Base-by-base conservation (phyloP, 768 basidiomycete species). In the Lyophyllum atratum region DNA sequence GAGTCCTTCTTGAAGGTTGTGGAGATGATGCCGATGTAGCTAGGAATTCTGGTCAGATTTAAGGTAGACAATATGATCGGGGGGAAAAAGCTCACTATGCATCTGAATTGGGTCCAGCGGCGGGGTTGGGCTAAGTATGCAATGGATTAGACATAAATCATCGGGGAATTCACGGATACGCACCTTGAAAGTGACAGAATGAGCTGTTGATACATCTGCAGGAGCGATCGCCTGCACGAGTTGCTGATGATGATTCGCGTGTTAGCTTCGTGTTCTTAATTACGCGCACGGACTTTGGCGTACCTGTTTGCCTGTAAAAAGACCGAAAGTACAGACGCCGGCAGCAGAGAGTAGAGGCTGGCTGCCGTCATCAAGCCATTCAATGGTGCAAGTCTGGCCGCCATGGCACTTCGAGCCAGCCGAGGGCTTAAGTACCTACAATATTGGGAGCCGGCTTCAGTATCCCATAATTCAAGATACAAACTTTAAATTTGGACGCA, bases 321-420 rank as follows among this genome's bases (percentile, higher is more conserved):
- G 70, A 1, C 75, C 85, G 51, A 87, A 77, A 2, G 72, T 70
- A 49, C 81, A 78, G 0, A 80, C 66, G 3, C 87, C 87, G 47
- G 90, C 79, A 31, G 64, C 55, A 6, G 72, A 40, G n/a, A 80
- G 59, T 17, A 83, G 67, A 3, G 90, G 89, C 1, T 54, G 34
- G 10, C 58, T 37, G 17, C 89, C 89, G 59, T 92, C 75, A 53
- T 92, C 89, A 1, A 83, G 56, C 89, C 88, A 92, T 44, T 74
- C 55, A 7, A 90, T 77, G 0, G 66, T 69, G 70, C 85, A 88
- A 6, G 78, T 58, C 59, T 82, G 68, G 11, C 83, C 85, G 24
- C 74, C 89, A 37, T 72, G 72, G 66, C 85, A 89, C 22, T 70
- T 72, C 11, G 79, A 72, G 49, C 72, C 60, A 52, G 66, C 60